These are phyloP conservation scores for Fusarium floridanum DNA, from an alignment of 2,329 filamentous ascomycete genomes.

Conservation along the genomic window DNA sequence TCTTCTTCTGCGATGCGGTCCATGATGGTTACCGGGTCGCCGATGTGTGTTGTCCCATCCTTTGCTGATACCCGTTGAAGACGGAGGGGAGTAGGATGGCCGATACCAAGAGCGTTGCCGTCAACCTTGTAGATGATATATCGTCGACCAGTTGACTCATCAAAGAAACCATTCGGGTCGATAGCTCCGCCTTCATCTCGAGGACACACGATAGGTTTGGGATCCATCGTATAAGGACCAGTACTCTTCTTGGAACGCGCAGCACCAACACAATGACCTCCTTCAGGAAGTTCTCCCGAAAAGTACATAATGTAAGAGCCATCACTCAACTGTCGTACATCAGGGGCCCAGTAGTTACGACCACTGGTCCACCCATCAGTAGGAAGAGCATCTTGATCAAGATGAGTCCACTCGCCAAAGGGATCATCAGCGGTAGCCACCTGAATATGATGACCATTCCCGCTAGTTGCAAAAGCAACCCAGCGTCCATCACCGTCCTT, in stretches of 20 bases:
- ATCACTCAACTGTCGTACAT: conserved; percentile 63
- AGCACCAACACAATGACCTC: conserved; percentile 70
- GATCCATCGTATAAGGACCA: conserved; percentile 66
- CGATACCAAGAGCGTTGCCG: conserved; percentile 66
- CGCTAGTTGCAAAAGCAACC: conserved; percentile 70
- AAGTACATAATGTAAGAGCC: conserved; percentile 74
- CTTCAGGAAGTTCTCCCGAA: conserved; percentile 59
- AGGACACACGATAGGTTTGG: conserved; percentile 65
- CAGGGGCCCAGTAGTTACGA: conserved; percentile 71
- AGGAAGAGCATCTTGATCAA: conserved; percentile 68
- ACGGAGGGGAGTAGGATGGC: conserved; percentile 67
- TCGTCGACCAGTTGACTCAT: conserved; percentile 62
- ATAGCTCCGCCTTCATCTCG: conserved; percentile 70
- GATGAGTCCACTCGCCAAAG: conserved; percentile 60
- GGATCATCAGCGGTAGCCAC: conserved; percentile 65
- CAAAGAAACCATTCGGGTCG: conserved; percentile 71
- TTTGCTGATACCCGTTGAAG: conserved; percentile 65
- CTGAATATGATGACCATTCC: conserved; percentile 65
- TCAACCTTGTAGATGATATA: conserved; percentile 77
- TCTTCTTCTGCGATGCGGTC: conserved; percentile 57
- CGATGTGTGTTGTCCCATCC: conserved; percentile 64
- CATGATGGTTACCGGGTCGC: conserved; percentile 62
- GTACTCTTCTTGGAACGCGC: conserved; percentile 61
- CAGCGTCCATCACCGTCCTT: conserved; percentile 61
- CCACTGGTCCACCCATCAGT: conserved; percentile 66